Conservation (phyloP, 176 grass and related monocot genomes). For the Poa pratensis region DNA sequence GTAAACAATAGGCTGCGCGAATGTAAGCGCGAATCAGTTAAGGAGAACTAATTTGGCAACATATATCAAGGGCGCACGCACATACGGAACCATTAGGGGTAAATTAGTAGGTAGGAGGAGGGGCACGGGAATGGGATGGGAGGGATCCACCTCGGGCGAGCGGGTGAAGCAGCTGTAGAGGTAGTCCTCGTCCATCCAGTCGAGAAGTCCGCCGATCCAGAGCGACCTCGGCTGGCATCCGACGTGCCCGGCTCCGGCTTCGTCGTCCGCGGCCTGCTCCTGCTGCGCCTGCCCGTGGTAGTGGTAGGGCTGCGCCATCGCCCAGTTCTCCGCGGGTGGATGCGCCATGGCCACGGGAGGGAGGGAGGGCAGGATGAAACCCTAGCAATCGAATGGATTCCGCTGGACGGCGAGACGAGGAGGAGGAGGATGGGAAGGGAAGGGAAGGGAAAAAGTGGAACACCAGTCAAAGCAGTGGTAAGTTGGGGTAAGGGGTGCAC, state of each 20-base stretch:
- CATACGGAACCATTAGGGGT: too few relatives aligned
- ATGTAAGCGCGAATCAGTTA: too few relatives aligned
- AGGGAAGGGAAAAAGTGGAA: background rate
- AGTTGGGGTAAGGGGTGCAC: background rate
- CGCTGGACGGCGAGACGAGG: background rate
- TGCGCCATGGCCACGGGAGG: background rate
- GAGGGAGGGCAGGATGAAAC: slow-evolving; percentile 9
- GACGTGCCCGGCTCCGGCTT: background rate
- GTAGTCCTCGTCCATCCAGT: slow-evolving; percentile 64
- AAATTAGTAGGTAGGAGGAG: background rate
- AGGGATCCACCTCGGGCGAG: slow-evolving; percentile 32
- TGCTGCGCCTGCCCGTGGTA: background rate
- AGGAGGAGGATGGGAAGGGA: background rate
- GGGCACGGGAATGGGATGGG: background rate
- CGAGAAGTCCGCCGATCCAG: slow-evolving; percentile 46
- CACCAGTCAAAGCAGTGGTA: slow-evolving; percentile 7
- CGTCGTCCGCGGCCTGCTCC: slow-evolving; percentile 18
- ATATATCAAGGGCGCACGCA: too few relatives aligned
- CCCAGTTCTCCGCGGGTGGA: background rate
- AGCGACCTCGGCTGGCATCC: slow-evolving; percentile 16
- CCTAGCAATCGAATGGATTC: background rate
- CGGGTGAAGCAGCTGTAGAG: slow-evolving; percentile 41
- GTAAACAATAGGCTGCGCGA: too few relatives aligned
- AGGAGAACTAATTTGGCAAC: too few relatives aligned
- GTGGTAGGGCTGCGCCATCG: slow-evolving; percentile 13